Conservation (phyloP, 805 yeast species). For the Blastobotrys terrestris region DNA sequence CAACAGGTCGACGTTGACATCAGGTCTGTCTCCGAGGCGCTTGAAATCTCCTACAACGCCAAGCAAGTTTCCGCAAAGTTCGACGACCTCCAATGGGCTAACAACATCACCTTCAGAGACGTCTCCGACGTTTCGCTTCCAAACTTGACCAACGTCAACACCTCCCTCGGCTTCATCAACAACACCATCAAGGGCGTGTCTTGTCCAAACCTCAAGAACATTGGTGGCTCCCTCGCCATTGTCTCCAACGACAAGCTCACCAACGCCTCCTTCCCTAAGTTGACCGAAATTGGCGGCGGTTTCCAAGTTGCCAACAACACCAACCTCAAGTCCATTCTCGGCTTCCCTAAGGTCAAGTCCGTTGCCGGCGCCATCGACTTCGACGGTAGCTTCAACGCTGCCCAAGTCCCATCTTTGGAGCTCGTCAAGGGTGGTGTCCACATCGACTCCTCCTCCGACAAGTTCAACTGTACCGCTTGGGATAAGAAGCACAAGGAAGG, state of each 20-base stretch:
- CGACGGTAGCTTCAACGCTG: slow-evolving; percentile 73
- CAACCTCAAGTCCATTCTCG: slow-evolving; percentile 54
- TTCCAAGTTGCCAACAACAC: slow-evolving; percentile 84
- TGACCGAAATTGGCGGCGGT: slow-evolving; percentile 86
- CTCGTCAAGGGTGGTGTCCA: slow-evolving; percentile 90
- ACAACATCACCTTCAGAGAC: slow-evolving; percentile 80
- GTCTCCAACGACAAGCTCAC: slow-evolving; percentile 68
- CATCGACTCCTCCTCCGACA: slow-evolving; percentile 62
- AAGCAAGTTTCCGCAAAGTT: slow-evolving; percentile 54
- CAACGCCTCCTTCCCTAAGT: slow-evolving; percentile 58
- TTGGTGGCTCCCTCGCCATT: slow-evolving; percentile 81
- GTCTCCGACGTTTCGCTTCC: slow-evolving; percentile 67
- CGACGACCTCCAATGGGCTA: slow-evolving; percentile 67
- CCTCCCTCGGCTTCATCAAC: slow-evolving; percentile 74
- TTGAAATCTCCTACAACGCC: slow-evolving; percentile 83
- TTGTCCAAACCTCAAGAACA: slow-evolving; percentile 43
- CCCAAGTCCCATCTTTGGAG: slow-evolving; percentile 64
- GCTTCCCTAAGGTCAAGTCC: slow-evolving; percentile 65
- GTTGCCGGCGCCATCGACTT: slow-evolving; percentile 86
- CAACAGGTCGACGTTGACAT: slow-evolving; percentile 58
- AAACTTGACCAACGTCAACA: slow-evolving; percentile 64
- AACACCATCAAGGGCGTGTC: slow-evolving; percentile 45
- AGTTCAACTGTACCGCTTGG: slow-evolving; percentile 76
- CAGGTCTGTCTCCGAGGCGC: slow-evolving; percentile 62
- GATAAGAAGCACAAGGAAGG: slow-evolving; percentile 66